Conservation (phyloP, 306 rosid genomes). For the Dalbergia cultrata region DNA sequence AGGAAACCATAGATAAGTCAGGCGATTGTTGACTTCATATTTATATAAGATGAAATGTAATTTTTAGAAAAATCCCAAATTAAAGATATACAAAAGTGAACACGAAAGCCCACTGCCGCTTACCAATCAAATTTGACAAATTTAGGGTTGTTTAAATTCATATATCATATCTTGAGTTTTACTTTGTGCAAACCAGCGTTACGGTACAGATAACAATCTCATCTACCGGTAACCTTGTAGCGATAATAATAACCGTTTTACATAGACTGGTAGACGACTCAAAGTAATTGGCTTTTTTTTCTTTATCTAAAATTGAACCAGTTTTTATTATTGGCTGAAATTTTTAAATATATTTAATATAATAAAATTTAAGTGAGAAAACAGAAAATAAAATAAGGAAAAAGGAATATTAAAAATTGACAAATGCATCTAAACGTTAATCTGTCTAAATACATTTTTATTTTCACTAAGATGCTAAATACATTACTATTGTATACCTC, state of each 20-base stretch:
- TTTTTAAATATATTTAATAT: not conserved
- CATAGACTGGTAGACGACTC: not conserved
- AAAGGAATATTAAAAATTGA: not conserved
- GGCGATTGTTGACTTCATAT: too few relatives aligned
- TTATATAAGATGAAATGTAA: too few relatives aligned
- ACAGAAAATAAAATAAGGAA: not conserved
- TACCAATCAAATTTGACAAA: too few relatives aligned
- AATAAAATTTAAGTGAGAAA: not conserved
- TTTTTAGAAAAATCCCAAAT: too few relatives aligned
- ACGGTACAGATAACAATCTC: not conserved
- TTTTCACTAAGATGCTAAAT: not conserved
- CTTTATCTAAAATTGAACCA: not conserved
- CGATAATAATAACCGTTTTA: not conserved
- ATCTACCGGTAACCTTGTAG: not conserved
- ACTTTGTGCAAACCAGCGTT: too few relatives aligned
- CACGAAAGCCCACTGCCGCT: too few relatives aligned
- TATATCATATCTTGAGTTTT: too few relatives aligned
- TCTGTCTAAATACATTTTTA: constrained; percentile 4
- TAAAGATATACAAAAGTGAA: too few relatives aligned
- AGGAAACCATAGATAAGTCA: too few relatives aligned
- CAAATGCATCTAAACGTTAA: not conserved
- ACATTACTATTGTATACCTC: not conserved
- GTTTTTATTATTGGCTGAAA: not conserved
- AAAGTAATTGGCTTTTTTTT: not conserved
- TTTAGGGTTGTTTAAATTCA: too few relatives aligned